Evolutionary conservation across 768 basidiomycete species (phyloP), one percentile per base, ranked within the genome.

Genomic region (Rhodosporidiobolus odoratus): DNA sequence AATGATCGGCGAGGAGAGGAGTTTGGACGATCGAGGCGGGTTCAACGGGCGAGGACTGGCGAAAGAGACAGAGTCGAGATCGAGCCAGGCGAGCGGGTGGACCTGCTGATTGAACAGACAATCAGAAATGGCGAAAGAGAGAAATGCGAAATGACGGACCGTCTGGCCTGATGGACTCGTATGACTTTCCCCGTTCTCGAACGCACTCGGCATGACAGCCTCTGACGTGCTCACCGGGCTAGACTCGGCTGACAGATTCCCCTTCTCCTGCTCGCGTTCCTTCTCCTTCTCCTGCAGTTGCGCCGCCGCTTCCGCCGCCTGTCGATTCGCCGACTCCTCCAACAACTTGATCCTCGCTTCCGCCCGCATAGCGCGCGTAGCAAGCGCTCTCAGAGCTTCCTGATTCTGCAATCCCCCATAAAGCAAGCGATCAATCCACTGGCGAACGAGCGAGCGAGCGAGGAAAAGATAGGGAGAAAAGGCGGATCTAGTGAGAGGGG

Each of bases 1-100:
- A 43, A 41, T 15, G 17, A 37, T 25, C 19, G 56, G 45, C 2
- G 64, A 58, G 4, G 37, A 13, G 6, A 25, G 43, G 6, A 54
- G 47, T 2, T 10, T 21, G 34, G 54, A 34, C 5, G 62, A 38
- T 25, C 38, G 53, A 25, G 62, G 38, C 12, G 48, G 43, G 50
- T 47, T 37, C 16, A 66, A 38, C 21, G 65, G 45, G 7, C 61
- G 69, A 4, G 68, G 41, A 21, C 19, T 47, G n/a, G 17, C 40
- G 59, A 74, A 70, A 25, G 68, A 64, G 41, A 74, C 35, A 30
- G 73, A 45, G n/a, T 70, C 69, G 62, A 74, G 69, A 30, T 74
- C 73, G 62, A 74, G 65, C 68, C 69, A 74, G 21, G 60, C 38
- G 30, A 74, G 58, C 5, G 72, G 72, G 40, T 74, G 72, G 9